A percentile compares a stretch with the other conserved stretches of the same genome.
Evolutionary conservation across 2,329 filamentous ascomycete species (phyloP).

Genomic region (Fusarium sp.): DNA sequence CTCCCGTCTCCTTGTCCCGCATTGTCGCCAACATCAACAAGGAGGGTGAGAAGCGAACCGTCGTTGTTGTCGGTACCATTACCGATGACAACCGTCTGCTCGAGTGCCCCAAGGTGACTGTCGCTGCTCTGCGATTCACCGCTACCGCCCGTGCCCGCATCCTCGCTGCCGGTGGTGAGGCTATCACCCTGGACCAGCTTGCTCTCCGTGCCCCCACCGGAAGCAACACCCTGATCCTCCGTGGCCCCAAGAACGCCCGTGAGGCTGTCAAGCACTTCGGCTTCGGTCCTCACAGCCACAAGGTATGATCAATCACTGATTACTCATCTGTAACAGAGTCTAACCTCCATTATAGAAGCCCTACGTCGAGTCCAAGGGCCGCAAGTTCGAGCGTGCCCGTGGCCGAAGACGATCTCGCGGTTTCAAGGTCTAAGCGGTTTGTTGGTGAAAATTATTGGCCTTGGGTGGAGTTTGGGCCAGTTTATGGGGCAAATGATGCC

Average conservation of each 20-base stretch:
- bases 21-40: conserved; percentile 79
- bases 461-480: conserved; percentile 47
- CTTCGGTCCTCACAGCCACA: conserved; percentile 97
- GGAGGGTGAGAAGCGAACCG: conserved; percentile 80
- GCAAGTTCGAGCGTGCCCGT: conserved; percentile 99
- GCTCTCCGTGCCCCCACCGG: conserved; percentile 95
- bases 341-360: conserved; percentile 78
- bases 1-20: conserved; percentile 93
- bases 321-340: conserved; percentile 10
- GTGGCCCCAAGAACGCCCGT: conserved; percentile 97
- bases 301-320: conserved; percentile 68
- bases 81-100: conserved; percentile 98
- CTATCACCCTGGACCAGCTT: conserved; percentile 95
- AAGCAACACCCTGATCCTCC: conserved; percentile 95
- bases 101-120: conserved; percentile 88
- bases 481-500: conserved; percentile 48
- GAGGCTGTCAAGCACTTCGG: conserved; percentile 99
- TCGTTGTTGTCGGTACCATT: conserved; percentile 94
- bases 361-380: conserved; percentile 96
- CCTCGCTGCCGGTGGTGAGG: conserved; percentile 91
- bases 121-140: conserved; percentile 97
- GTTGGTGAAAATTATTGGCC: conserved; percentile 45
- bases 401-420: conserved; percentile 97
- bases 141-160: conserved; percentile 95
- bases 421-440: conserved; percentile 95